Conservation (phyloP, 768 basidiomycete species). For the Tubosaeta sp. region DNA sequence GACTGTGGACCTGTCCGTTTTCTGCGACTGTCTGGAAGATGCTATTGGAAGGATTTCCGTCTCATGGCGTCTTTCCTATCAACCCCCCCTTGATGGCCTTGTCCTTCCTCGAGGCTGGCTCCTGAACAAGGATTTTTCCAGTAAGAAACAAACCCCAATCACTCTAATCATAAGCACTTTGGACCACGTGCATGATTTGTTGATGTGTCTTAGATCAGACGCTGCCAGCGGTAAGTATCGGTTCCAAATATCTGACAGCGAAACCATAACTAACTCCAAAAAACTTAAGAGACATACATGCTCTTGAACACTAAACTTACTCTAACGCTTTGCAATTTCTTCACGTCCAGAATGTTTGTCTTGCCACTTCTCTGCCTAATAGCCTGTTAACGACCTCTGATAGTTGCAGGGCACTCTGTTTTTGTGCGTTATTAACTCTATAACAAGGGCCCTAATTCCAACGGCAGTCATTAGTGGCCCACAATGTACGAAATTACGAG, state of each 20-base stretch:
- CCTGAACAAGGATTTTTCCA: constrained; percentile 11
- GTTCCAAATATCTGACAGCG: background rate
- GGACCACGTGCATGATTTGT: constrained; percentile 16
- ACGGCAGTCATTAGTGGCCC: constrained; percentile 9
- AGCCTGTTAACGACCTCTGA: background rate
- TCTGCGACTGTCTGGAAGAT: constrained; percentile 53
- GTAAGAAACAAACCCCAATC: constrained; percentile 21
- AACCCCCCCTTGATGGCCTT: constrained; percentile 37
- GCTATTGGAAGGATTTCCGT: constrained; percentile 42
- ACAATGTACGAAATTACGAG: constrained; percentile 20
- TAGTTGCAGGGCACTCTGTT: constrained; percentile 46
- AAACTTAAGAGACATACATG: constrained; percentile 2
- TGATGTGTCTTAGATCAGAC: constrained; percentile 29
- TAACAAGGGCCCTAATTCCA: background rate
- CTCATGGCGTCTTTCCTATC: constrained; percentile 22
- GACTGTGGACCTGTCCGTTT: constrained; percentile 41
- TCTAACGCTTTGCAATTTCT: constrained; percentile 31
- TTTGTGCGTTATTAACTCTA: constrained; percentile 35
- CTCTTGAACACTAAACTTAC: constrained; percentile 13
- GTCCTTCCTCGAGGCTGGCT: constrained; percentile 57
- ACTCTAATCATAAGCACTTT: constrained; percentile 37
- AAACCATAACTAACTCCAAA: background rate
- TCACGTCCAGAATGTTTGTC: constrained; percentile 37
- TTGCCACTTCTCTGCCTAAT: too few species aligned
- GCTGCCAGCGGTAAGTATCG: constrained; percentile 26